A percentile compares a stretch with the other conserved stretches of the same genome.
These are phyloP conservation scores for Setaria italica DNA, from an alignment of 202 grass and related monocot species.

Conservation along the genomic window DNA sequence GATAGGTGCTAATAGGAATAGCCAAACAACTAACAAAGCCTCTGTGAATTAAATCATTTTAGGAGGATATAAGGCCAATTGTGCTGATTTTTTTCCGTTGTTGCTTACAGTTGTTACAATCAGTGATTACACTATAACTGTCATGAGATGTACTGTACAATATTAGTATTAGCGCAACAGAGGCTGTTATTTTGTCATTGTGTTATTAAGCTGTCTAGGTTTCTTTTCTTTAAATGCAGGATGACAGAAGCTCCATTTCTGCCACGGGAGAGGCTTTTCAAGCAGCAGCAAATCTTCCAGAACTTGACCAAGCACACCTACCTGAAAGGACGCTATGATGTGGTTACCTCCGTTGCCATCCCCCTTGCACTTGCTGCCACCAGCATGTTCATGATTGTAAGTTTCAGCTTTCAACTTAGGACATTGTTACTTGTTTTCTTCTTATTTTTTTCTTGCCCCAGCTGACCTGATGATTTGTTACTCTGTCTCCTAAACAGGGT, in stretches of 20 bases:
- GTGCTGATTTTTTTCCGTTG: background rate
- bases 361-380: constrained; percentile 75
- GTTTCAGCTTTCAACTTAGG: constrained; percentile 37
- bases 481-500: constrained; percentile 45
- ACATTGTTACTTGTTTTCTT: background rate
- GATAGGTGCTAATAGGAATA: background rate
- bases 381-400: constrained; percentile 71
- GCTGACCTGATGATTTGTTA: constrained; percentile 13
- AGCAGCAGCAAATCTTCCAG: constrained; percentile 71
- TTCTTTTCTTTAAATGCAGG: constrained; percentile 46
- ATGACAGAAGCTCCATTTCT: constrained; percentile 70
- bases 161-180: background rate
- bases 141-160: background rate
- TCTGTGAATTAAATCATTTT: background rate
- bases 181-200: background rate
- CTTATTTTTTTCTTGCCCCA: background rate
- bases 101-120: background rate
- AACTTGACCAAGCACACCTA: constrained; percentile 67
- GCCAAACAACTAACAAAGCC: background rate
- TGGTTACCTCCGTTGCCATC: constrained; percentile 71
- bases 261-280: constrained; percentile 62
- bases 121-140: background rate
- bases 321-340: constrained; percentile 73
- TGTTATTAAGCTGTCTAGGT: background rate
- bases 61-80: background rate